These are phyloP conservation scores for Trichoderma semiorbis DNA, from an alignment of 2,329 filamentous ascomycete genomes.

Conservation along the genomic window DNA sequence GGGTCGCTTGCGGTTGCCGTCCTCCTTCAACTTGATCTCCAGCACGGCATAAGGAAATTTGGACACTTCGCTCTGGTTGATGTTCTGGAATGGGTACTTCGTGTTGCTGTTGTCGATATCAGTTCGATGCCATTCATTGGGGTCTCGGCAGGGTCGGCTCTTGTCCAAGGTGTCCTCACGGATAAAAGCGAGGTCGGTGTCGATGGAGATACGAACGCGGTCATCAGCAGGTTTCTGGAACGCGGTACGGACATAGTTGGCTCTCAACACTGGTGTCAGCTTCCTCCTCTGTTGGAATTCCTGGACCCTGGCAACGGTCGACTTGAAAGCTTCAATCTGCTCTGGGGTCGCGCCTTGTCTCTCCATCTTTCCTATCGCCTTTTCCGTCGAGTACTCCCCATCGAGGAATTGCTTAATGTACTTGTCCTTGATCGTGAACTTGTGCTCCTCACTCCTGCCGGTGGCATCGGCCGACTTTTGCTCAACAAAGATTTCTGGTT, in stretches of 20 bases:
- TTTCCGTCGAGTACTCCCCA: slow-evolving; percentile 88
- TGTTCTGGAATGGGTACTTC: slow-evolving; percentile 80
- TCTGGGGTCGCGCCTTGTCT: slow-evolving; percentile 65
- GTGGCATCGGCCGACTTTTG: slow-evolving; percentile 81
- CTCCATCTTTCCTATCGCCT: slow-evolving; percentile 82
- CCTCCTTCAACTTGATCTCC: slow-evolving; percentile 83
- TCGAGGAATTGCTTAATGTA: slow-evolving; percentile 85
- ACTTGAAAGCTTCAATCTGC: slow-evolving; percentile 66
- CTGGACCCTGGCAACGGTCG: slow-evolving; percentile 73
- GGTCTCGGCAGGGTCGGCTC: slow-evolving; percentile 83
- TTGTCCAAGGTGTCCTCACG: slow-evolving; percentile 71
- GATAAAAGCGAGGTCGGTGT: slow-evolving; percentile 89
- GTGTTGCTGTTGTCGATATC: slow-evolving; percentile 84
- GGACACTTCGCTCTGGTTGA: slow-evolving; percentile 87
- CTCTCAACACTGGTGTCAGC: slow-evolving; percentile 79
- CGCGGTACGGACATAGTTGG: slow-evolving; percentile 90
- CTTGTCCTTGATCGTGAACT: slow-evolving; percentile 88
- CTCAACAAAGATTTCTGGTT: slow-evolving; percentile 80
- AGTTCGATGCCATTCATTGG: slow-evolving; percentile 81
- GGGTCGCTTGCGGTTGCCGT: slow-evolving; percentile 62
- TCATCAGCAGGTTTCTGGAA: slow-evolving; percentile 96
- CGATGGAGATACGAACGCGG: slow-evolving; percentile 85
- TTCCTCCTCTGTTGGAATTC: slow-evolving; percentile 72
- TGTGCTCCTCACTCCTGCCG: slow-evolving; percentile 72
- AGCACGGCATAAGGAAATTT: slow-evolving; percentile 88